Percentiles rank a stretch among this genome's conserved stretches.
Conservation (phyloP, 495 filamentous ascomycete species). For the Halenospora varia region DNA sequence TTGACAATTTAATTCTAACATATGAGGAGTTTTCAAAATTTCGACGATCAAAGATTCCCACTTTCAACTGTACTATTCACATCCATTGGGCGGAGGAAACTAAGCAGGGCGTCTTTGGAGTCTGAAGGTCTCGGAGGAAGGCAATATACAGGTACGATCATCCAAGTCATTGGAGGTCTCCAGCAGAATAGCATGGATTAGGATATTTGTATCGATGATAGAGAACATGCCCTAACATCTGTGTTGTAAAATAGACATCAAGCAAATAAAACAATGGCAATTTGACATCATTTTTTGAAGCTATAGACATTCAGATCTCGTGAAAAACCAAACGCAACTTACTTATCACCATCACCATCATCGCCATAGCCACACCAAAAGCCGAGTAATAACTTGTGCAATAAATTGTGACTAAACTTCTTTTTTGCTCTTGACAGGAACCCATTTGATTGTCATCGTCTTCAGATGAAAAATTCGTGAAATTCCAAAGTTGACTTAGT, state of each 20-base stretch:
- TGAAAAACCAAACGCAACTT: too few relatives aligned
- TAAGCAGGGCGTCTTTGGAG: slow-evolving; percentile 16
- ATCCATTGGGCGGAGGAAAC: background rate
- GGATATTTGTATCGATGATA: background rate
- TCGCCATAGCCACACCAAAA: too few relatives aligned
- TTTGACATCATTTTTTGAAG: too few relatives aligned
- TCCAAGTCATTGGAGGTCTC: background rate
- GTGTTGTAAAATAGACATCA: too few relatives aligned
- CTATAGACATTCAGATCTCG: too few relatives aligned
- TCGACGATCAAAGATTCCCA: background rate
- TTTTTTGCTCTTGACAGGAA: too few relatives aligned
- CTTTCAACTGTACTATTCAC: background rate
- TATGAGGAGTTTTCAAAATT: background rate
- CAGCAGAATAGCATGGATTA: background rate
- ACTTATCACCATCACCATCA: too few relatives aligned
- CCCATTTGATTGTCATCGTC: too few relatives aligned
- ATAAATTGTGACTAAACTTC: too few relatives aligned
- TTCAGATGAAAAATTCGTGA: background rate
- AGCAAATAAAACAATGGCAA: too few relatives aligned
- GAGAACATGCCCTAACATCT: background rate
- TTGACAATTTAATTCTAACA: background rate
- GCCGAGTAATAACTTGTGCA: too few relatives aligned
- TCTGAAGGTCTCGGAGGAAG: background rate
- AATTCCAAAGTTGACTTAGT: background rate
- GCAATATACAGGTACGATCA: too few relatives aligned